Conservation (phyloP, 208 protist genomes). For the Wallacemonas sp. region DNA sequence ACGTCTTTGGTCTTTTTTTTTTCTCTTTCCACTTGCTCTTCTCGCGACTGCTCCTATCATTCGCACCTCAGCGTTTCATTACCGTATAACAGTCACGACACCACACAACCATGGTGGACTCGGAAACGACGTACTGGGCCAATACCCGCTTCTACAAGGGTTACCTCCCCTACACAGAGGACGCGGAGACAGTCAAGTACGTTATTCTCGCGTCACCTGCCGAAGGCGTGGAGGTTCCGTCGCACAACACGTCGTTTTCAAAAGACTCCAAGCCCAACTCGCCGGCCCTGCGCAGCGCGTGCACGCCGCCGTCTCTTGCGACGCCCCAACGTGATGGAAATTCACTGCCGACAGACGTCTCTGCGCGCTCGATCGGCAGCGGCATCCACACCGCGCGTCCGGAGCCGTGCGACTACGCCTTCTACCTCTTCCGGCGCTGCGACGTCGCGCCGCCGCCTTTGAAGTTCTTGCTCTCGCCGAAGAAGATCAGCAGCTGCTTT, state of each 20-base stretch:
- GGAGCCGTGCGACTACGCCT: conserved; percentile 19
- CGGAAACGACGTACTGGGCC: conserved; percentile 45
- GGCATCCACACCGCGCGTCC: conserved; percentile 12
- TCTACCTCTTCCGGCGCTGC: conserved; percentile 68
- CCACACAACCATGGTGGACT: conserved; percentile 54
- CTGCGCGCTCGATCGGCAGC: background rate
- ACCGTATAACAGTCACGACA: too few species aligned
- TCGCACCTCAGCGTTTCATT: too few species aligned
- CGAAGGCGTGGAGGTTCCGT: background rate
- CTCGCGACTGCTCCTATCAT: too few species aligned
- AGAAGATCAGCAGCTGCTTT: conserved; percentile 77
- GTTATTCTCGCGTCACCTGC: conserved; percentile 41
- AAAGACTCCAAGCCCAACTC: conserved; percentile 4
- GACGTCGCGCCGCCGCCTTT: conserved; percentile 73
- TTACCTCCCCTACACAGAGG: conserved; percentile 62
- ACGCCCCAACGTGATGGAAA: background rate
- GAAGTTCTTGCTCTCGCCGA: conserved; percentile 63
- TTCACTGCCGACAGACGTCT: background rate
- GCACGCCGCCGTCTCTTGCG: background rate
- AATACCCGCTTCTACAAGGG: conserved; percentile 71
- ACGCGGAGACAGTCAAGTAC: conserved; percentile 41
- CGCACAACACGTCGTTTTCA: background rate
- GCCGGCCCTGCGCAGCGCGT: background rate
- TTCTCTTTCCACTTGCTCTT: conserved; percentile 2
- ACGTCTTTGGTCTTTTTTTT: background rate